Base-by-base conservation (phyloP, 495 filamentous ascomycete species). In the Aspergillus wentii region DNA sequence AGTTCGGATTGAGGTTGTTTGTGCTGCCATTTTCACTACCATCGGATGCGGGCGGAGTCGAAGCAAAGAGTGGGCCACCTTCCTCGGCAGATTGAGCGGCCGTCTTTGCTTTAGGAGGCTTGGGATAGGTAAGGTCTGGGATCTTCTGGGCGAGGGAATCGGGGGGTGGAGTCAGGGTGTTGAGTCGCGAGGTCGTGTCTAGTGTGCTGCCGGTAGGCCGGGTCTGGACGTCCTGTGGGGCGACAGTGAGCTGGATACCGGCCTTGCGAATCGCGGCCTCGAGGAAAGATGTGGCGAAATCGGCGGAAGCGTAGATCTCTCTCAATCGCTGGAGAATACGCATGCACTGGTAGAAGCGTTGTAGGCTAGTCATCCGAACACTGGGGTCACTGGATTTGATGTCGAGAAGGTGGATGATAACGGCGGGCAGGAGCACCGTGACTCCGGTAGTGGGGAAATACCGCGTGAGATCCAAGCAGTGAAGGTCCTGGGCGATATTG, bases 401-500 rank as follows among this genome's bases (percentile, higher is more conserved):
- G 51, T 94, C 86, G 3, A 94, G 75, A 14, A 95, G 71, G 52
- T 95, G 87, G 38, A 94, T 90, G 44, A 94, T 94, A 57, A 94
- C 86, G 9, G 88, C 88, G 2, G 88, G 88, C 4, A 94, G 76
- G 8, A 94, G 76, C 8, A 94, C 87, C 0, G 88, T 95, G 15
- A 94, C 86, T 27, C 87, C 88, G 1, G 86, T 88, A 1, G 88
- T 92, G 8, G 88, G 88, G 13, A 94, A 79, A 54, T 78, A 94
- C 22, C 71, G 76, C 27, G 85, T 86, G 3, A 95, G 68, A 43
- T 80, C 69, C 20, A 80, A 64, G 20, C 67, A 64, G 45, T 85
- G 83, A 8, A 95, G 67, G 33, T 85, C 77, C 35, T 79, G 74
- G 7, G 83, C 85, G 52, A 94, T 86, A 29, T 69, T 71, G 6